Percentiles rank a stretch among this genome's conserved stretches.
Evolutionary conservation across 306 rosid species (phyloP).

Genomic region (Neltuma alba): DNA sequence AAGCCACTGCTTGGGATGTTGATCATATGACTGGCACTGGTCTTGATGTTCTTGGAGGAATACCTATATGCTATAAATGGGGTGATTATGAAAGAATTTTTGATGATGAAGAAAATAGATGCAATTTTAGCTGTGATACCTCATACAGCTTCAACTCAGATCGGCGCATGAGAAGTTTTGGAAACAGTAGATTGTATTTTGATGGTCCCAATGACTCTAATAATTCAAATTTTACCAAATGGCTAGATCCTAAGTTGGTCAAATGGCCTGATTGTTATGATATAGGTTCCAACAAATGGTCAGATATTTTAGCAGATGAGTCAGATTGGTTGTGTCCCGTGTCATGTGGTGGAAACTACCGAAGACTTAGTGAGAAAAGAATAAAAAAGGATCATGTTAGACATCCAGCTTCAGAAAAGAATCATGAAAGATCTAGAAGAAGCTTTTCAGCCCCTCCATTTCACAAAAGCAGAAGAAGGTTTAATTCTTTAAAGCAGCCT

Average conservation of each 20-base stretch:
- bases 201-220: slow-evolving; percentile 42
- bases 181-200: slow-evolving; percentile 37
- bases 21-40: slow-evolving; percentile 34
- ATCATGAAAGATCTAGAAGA: slow-evolving; percentile 56
- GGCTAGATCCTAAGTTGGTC: slow-evolving; percentile 42
- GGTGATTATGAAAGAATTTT: slow-evolving; percentile 16
- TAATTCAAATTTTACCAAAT: slow-evolving; percentile 36
- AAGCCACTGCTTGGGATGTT: slow-evolving; percentile 42
- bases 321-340: slow-evolving; percentile 41
- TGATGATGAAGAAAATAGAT: slow-evolving; percentile 45
- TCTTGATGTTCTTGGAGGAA: slow-evolving; percentile 41
- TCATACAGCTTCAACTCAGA: slow-evolving; percentile 41
- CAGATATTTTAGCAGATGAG: slow-evolving; percentile 44
- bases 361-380: slow-evolving; percentile 31
- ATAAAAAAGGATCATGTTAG: slow-evolving; percentile 36
- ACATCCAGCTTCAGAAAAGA: slow-evolving; percentile 39
- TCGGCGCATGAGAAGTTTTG: slow-evolving; percentile 43
- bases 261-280: slow-evolving; percentile 33
- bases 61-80: slow-evolving; percentile 46
- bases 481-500: slow-evolving; percentile 54
- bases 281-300: slow-evolving; percentile 36
- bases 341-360: slow-evolving; percentile 39
- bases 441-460: slow-evolving; percentile 90
- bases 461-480: slow-evolving; percentile 61
- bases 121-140: slow-evolving; percentile 38